Percentiles rank a stretch among this genome's conserved stretches.
Evolutionary conservation across 164 flowering plant genomes (phyloP).

Genomic region (Magnolia changhungtana): DNA sequence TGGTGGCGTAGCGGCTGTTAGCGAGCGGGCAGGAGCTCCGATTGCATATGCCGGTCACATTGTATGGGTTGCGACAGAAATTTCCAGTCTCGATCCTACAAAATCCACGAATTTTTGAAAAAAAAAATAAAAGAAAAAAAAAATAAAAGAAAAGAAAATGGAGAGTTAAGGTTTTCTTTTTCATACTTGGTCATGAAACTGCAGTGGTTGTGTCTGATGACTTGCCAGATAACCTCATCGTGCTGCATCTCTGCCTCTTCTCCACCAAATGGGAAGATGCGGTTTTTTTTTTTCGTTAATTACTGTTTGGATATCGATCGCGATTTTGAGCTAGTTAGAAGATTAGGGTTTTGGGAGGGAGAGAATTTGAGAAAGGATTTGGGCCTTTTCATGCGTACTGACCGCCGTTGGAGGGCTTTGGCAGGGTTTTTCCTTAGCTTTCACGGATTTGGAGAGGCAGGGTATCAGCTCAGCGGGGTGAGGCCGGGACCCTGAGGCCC

Average conservation of each 20-base stretch:
- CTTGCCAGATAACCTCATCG: conserved; percentile 94
- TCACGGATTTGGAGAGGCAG: no score
- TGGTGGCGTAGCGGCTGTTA: conserved; percentile 92
- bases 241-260: conserved; percentile 60
- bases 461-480: no score
- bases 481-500: no score
- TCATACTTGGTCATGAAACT: conserved; percentile 91
- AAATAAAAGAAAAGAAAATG: not conserved
- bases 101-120: not conserved
- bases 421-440: not conserved
- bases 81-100: conserved; percentile 62
- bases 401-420: not conserved
- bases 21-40: conserved; percentile 97
- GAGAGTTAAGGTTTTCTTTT: not conserved
- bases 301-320: no score
- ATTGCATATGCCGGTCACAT: conserved; percentile 85
- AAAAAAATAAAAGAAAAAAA: not conserved
- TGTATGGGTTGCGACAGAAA: conserved; percentile 87
- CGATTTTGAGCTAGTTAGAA: not conserved
- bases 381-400: no score
- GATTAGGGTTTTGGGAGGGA: not conserved
- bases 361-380: not conserved
- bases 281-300: no score
- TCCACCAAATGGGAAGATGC: not conserved
- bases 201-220: conserved; percentile 89